Percentiles rank a stretch among this genome's conserved stretches.
These are phyloP conservation scores for Candida peoriensis DNA, from an alignment of 805 yeast genomes.

Conservation along the genomic window DNA sequence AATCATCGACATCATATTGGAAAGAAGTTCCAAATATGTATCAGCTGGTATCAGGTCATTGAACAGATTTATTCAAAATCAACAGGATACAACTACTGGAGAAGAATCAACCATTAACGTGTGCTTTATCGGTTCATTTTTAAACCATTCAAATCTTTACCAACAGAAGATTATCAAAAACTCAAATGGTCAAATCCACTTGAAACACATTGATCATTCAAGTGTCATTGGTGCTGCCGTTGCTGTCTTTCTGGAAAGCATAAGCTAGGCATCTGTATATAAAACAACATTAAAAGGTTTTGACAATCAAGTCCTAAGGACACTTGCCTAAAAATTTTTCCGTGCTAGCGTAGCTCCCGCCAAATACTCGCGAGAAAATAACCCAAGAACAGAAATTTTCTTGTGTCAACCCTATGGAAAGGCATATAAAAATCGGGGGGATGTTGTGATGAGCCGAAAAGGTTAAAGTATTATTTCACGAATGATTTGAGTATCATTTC, in stretches of 20 bases:
- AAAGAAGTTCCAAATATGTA: constrained; percentile 28
- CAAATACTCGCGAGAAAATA: no score
- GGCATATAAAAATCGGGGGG: no score
- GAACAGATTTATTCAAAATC: constrained; percentile 1
- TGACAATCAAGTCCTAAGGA: no score
- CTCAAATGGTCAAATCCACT: constrained; percentile 27
- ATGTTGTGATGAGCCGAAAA: no score
- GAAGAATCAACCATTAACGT: constrained; percentile 25
- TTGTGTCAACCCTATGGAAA: no score
- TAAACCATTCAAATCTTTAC: constrained; percentile 34
- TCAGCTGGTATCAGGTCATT: constrained; percentile 11
- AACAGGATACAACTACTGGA: neutral
- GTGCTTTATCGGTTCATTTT: constrained; percentile 48
- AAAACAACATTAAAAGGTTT: no score
- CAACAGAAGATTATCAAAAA: constrained; percentile 25
- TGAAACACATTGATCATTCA: constrained; percentile 39
- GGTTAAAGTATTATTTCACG: no score
- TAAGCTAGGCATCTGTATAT: no score
- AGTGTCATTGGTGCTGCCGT: constrained; percentile 51
- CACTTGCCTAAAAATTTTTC: no score
- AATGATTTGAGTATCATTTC: no score
- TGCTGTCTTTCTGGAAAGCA: constrained; percentile 31
- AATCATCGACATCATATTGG: constrained; percentile 33
- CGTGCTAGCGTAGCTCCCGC: no score
- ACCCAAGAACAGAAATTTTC: no score